phyloP scores from a whole-genome alignment of 2,329 filamentous ascomycete species.

The Cucurbitaria berberidis region DNA sequence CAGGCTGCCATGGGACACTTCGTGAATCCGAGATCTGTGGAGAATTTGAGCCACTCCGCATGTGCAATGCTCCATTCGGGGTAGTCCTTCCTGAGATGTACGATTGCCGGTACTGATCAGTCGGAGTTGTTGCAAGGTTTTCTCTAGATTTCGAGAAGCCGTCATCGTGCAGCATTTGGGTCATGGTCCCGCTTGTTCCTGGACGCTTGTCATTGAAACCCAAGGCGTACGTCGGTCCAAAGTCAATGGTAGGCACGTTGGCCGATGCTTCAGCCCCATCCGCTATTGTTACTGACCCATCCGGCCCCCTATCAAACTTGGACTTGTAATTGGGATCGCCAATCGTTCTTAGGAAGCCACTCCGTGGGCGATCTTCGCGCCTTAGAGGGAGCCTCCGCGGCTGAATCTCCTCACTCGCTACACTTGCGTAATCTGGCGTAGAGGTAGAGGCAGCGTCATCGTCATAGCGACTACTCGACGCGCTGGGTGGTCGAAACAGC shows the following conservation, averaged over 20 bases:
- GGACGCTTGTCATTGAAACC: slow-evolving; percentile 61
- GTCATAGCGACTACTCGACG: slow-evolving; percentile 65
- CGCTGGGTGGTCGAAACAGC: slow-evolving; percentile 43
- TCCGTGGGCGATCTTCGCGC: slow-evolving; percentile 74
- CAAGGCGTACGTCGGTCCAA: slow-evolving; percentile 82
- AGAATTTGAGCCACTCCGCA: slow-evolving; percentile 44
- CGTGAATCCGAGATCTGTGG: slow-evolving; percentile 61
- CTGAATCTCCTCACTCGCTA: slow-evolving; percentile 47
- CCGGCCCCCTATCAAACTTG: slow-evolving; percentile 54
- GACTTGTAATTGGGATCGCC: slow-evolving; percentile 59
- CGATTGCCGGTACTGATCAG: slow-evolving; percentile 38
- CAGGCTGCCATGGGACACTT: slow-evolving; percentile 81
- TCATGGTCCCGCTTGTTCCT: slow-evolving; percentile 62
- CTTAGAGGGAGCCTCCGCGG: slow-evolving; percentile 50
- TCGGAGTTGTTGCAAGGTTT: slow-evolving; percentile 35
- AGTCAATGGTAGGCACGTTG: slow-evolving; percentile 77
- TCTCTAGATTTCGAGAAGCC: slow-evolving; percentile 41
- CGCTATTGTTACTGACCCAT: slow-evolving; percentile 51
- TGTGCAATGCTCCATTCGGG: slow-evolving; percentile 52
- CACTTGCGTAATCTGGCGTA: slow-evolving; percentile 81
- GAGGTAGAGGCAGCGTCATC: slow-evolving; percentile 67
- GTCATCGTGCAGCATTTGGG: slow-evolving; percentile 41
- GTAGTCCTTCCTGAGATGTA: slow-evolving; percentile 41
- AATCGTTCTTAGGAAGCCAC: slow-evolving; percentile 80
- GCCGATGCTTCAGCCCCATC: slow-evolving; percentile 40